A percentile compares a stretch with the other conserved stretches of the same genome.
Conservation (phyloP, 2,329 filamentous ascomycete species). For the Cercospora sesami region DNA sequence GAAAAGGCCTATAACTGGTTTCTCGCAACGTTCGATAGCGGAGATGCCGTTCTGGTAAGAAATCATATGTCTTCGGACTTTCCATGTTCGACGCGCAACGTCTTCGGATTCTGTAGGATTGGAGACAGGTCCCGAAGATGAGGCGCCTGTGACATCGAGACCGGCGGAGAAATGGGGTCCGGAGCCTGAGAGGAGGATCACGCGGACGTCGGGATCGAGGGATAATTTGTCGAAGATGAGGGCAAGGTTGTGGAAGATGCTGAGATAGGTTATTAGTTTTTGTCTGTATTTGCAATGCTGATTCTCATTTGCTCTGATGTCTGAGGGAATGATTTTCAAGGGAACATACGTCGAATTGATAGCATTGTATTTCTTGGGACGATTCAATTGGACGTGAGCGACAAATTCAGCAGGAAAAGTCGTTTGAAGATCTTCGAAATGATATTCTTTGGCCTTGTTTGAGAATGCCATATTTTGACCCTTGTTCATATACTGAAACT, state of each 20-base stretch:
- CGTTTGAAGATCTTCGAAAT: constrained; percentile 10
- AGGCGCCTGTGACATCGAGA: constrained; percentile 57
- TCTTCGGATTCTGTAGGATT: constrained; percentile 17
- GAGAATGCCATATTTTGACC: background rate
- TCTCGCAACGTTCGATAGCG: constrained; percentile 79
- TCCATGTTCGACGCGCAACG: constrained; percentile 25
- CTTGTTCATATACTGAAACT: background rate
- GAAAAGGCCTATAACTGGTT: constrained; percentile 77
- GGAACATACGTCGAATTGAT: constrained; percentile 54
- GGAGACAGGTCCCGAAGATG: constrained; percentile 15
- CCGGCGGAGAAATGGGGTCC: constrained; percentile 84
- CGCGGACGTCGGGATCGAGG: constrained; percentile 68
- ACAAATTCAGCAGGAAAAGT: constrained; percentile 69
- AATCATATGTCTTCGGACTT: constrained; percentile 64
- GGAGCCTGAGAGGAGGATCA: constrained; percentile 75
- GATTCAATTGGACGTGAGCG: constrained; percentile 86
- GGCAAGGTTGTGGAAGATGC: constrained; percentile 82
- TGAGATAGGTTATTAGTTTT: constrained; percentile 27
- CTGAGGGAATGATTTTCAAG: no score
- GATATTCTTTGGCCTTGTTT: constrained; percentile 39
- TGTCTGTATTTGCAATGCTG: no score
- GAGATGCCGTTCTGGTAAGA: constrained; percentile 78
- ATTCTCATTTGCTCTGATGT: no score
- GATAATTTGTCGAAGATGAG: constrained; percentile 71
- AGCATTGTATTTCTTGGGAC: constrained; percentile 81